Base-by-base conservation (phyloP, 129 eudicot genomes). In the Ambrosia artemisiifolia region DNA sequence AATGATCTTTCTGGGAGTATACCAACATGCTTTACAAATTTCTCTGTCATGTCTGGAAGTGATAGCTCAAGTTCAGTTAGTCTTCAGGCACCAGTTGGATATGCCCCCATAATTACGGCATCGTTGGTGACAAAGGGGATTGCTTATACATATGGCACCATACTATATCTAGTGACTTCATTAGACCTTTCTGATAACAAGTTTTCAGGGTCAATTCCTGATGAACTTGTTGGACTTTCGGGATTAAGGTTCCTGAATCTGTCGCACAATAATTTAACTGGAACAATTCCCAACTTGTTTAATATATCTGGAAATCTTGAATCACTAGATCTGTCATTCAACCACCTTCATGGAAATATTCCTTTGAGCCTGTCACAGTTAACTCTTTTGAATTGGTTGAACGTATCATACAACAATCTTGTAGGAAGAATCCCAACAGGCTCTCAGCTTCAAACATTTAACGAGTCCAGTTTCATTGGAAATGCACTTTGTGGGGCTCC, bases 181-280 rank as follows among this genome's bases (percentile, higher is more conserved):
- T 28, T 78, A 28, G 86, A 82, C 57, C 77, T 82, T 61, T 82
- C 86, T 2, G n/a, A 42, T 65, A 82, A 82, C 68, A 60, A 57
- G 10, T 5, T 82, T 47, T 71, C 70, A 0, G 83, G 86, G 11
- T 12, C 61, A 12, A 69, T 82, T 42, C 83, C 86, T 0, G 43
- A 40, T n/a, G 77, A 69, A n/a, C 61, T 82, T 38, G 24, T 67
- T 13, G 44, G 16, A n/a, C 80, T 82, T n/a, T 34, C 36, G 6
- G 74, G 71, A 5, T 69, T 82, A 11, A 30, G 69, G n/a, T 65
- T 30, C 38, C 17, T 82, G 66, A 82, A 82, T 72, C 28, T 82
- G 62, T 78, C 83, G 2, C 48, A 48, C 28, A 82, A 82, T 59
- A 40, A 44, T 34, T 35, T 82, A 62, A 78, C 78, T 0, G 86